Evolutionary conservation across 2,329 filamentous ascomycete species (phyloP), one percentile per base, ranked within the genome.

Genomic region (Thelonectria blattea): DNA sequence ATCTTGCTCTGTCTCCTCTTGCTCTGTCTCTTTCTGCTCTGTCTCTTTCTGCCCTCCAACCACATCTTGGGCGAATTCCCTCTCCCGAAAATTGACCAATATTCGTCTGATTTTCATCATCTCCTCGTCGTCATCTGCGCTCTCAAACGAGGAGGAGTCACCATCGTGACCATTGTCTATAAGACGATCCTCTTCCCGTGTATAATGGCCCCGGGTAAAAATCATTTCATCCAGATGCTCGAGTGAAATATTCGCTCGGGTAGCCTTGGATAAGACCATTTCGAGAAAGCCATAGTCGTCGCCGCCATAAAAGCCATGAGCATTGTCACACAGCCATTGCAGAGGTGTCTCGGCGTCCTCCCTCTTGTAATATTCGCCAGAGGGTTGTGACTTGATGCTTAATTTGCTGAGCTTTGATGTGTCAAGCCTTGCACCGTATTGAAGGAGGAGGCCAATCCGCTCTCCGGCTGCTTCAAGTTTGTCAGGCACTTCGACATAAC

Each of bases 361-460:
- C 27, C 8, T 10, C 8, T 14, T 58, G 45, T 15, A n/a, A n/a
- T n/a, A n/a, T n/a, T n/a, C n/a, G n/a, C n/a, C 22, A 24, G 22
- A 24, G 22, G 6, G 22, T 24, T 3, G 22, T 24, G 22, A 24
- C 22, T 24, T 24, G 6, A 24, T 24, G 22, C 6, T 24, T 6
- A 24, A 24, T 6, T 24, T 46, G 3, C 14, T 41, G 20, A 6
- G 6, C 1, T 47, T 57, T 1, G 55, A 32, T 18, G 39, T 43
- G 12, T 57, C 60, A 11, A 67, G 8, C 2, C 57, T 41, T 3
- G 54, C 43, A 5, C 37, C 48, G 42, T 64, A 20, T 11, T 52
- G 5, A 3, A 67, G 24, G 2, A 66, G 49, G 9, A 65, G 1
- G 11, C 22, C n/a, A 15, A 62, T 4, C n/a, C 5, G 10, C 60